Evolutionary conservation across 495 filamentous ascomycete species (phyloP).

Genomic region (Penicillium ochrochloron): DNA sequence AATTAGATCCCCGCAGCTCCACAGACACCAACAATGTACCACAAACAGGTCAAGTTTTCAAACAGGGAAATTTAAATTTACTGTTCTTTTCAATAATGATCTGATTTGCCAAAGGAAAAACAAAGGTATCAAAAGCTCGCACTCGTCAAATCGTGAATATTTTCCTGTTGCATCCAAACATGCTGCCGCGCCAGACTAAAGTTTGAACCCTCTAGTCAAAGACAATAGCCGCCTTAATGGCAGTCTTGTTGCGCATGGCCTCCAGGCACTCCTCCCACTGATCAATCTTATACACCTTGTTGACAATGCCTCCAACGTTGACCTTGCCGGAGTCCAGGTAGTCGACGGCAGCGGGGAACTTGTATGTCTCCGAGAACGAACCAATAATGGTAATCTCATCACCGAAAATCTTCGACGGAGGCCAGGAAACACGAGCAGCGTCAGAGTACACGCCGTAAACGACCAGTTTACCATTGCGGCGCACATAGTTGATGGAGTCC

Average conservation of each 20-base stretch:
- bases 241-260: constrained; percentile 63
- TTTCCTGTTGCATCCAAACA: neutral
- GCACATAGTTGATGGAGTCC: constrained; percentile 70
- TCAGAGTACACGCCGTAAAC: constrained; percentile 71
- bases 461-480: constrained; percentile 69
- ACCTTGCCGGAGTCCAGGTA: constrained; percentile 71
- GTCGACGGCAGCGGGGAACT: constrained; percentile 73
- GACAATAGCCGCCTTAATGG: constrained; percentile 72
- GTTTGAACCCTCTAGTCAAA: constrained; percentile 56
- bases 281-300: constrained; percentile 55
- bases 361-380: constrained; percentile 71
- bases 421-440: constrained; percentile 63
- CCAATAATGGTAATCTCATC: constrained; percentile 73
- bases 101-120: neutral
- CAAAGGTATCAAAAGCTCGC: constrained; percentile 4
- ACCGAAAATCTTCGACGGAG: constrained; percentile 67
- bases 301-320: constrained; percentile 59
- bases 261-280: constrained; percentile 51
- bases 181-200: neutral
- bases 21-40: no score
- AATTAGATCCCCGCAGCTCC: neutral
- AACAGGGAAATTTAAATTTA: neutral
- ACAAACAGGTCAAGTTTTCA: neutral
- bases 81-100: constrained; percentile 11
- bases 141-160: constrained; percentile 4